Evolutionary conservation across 441 rosid species (phyloP).

Genomic region (Populus hybrid): DNA sequence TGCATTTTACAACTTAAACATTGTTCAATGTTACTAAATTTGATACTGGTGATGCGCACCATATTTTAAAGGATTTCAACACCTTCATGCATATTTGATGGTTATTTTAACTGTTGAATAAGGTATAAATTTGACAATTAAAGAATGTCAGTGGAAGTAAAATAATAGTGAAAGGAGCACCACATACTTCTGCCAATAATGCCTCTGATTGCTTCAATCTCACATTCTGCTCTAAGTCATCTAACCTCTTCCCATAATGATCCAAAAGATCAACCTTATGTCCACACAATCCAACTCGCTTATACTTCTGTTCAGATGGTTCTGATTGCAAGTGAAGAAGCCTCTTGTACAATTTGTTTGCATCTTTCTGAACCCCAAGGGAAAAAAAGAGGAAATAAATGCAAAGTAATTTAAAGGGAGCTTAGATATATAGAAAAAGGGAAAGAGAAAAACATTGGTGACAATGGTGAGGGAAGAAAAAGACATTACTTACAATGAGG

Average conservation of each 20-base stretch:
- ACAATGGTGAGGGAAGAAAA: neutral
- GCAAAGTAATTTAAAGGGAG: slow-evolving; percentile 8
- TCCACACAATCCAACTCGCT: slow-evolving; percentile 46
- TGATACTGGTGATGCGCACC: neutral
- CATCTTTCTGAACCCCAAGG: slow-evolving; percentile 43
- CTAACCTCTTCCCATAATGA: slow-evolving; percentile 69
- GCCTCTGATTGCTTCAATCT: slow-evolving; percentile 66
- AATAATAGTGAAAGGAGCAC: slow-evolving; percentile 5
- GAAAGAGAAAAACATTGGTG: neutral
- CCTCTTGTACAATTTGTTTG: slow-evolving; percentile 52
- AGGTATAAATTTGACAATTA: neutral
- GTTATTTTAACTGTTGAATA: neutral
- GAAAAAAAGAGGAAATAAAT: neutral
- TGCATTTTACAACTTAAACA: neutral
- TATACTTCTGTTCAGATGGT: slow-evolving; percentile 35
- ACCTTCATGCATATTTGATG: neutral
- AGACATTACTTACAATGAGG: slow-evolving; percentile 57
- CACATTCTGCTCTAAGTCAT: slow-evolving; percentile 63
- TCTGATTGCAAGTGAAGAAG: slow-evolving; percentile 49
- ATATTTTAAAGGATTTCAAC: neutral
- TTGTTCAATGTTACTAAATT: neutral
- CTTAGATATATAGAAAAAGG: neutral
- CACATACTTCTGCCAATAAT: slow-evolving; percentile 55
- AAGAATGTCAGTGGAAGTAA: neutral
- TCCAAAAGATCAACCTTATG: slow-evolving; percentile 54